Base-by-base conservation (phyloP, 805 yeast genomes). In the Scheffersomyces spartinae region DNA sequence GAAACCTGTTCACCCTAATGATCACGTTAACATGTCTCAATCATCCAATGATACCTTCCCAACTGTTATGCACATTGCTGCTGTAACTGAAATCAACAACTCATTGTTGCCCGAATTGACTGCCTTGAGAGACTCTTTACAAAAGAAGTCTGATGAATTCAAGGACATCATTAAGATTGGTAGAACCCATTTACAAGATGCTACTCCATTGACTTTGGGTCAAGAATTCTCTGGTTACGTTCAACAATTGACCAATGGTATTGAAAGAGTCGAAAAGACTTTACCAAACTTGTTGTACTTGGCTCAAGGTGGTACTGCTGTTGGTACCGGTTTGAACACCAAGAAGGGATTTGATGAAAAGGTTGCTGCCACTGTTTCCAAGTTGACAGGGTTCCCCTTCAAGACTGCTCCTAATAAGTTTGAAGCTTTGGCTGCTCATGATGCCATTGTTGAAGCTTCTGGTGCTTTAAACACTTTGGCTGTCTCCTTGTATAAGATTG, bases 231-330 rank as follows among this genome's bases (percentile, higher is more conserved):
- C 88, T 29, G 98, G 98, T 35, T 91, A 91, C 61, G 94, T 79
- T 27, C 88, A 82, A 54, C 98, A 91, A 65, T 55, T 91, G 38
- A 71, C 80, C 44, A 82, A 85, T 52, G 97, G 96, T 52, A 78
- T 91, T 40, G 78, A 61, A 40, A 74, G 98, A 55, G 79, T 91
- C 33, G 83, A 84, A 63, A 61, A 61, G 35, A 55, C 78, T 26
- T 69, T 91, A 39, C 82, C 82, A 40, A 74, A 74, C 57, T 68
- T 91, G 52, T 68, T 76, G 45, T 73, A 52, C 52, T 71, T 91
- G 42, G 98, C 98, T 24, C 98, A 91, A 68, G 98, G 98, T 65
- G 98, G 98, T 64, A 91, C 98, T 35, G 98, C 98, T 34, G 98
- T 91, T 29, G 98, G 98, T 45, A 91, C 98, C 29, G 98, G 98